These are phyloP conservation scores for Heimioporus punctisporus DNA, from an alignment of 1,284 basidiomycete genomes.

Conservation along the genomic window DNA sequence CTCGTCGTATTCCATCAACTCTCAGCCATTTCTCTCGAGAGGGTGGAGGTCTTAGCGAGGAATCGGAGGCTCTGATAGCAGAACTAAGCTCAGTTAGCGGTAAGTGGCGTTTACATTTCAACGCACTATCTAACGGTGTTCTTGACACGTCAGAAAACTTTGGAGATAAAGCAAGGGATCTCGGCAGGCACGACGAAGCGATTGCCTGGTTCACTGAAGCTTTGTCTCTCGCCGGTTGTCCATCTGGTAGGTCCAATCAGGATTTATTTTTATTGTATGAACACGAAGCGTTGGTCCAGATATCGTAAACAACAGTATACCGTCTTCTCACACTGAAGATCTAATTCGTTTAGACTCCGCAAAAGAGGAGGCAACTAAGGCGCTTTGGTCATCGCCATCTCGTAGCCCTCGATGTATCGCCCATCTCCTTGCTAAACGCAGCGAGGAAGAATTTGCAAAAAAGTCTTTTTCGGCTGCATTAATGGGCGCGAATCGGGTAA, in stretches of 20 bases:
- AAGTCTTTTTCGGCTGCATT: background rate
- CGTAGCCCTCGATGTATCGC: too few relatives aligned
- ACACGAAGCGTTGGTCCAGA: too few relatives aligned
- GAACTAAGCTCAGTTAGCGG: slow-evolving; percentile 8
- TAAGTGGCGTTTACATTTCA: background rate
- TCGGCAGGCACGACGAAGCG: slow-evolving; percentile 1
- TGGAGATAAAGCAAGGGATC: slow-evolving; percentile 4
- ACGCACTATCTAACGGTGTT: background rate
- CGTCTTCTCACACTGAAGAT: too few relatives aligned
- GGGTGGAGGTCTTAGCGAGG: background rate
- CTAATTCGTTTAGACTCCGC: too few relatives aligned
- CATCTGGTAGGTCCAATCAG: background rate
- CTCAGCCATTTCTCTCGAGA: background rate
- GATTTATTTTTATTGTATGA: background rate
- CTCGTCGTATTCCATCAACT: background rate
- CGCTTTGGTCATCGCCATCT: too few relatives aligned
- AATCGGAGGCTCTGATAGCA: background rate
- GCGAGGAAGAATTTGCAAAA: too few relatives aligned
- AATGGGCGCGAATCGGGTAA: slow-evolving; percentile 6
- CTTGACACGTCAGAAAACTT: slow-evolving; percentile 5
- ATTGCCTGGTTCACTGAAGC: slow-evolving; percentile 9
- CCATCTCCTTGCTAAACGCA: slow-evolving; percentile 6
- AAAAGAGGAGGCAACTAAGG: too few relatives aligned
- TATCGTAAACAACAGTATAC: too few relatives aligned
- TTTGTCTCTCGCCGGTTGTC: background rate